Evolutionary conservation across 176 grass and related monocot genomes (phyloP).

Genomic region (Zea luxurians): DNA sequence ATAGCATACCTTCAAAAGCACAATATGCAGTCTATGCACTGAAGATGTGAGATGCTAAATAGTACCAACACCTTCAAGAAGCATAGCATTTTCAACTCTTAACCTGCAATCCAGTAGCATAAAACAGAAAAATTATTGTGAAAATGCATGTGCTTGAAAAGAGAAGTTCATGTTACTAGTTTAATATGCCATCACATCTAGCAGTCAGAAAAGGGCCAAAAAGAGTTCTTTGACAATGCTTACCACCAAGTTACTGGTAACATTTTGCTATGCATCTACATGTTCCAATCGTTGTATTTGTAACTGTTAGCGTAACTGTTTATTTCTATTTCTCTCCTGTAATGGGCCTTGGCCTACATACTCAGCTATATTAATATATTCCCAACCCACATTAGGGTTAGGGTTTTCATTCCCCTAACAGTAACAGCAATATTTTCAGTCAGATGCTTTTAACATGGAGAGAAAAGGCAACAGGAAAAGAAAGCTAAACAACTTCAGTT

Average conservation of each 20-base stretch:
- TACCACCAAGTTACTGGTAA: background rate
- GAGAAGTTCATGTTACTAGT: conserved; percentile 8
- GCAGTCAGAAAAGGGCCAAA: background rate
- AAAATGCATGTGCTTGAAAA: conserved; percentile 22
- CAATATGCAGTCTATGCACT: conserved; percentile 71
- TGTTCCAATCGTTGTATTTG: background rate
- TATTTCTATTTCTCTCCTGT: too few relatives aligned
- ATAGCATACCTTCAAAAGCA: conserved; percentile 69
- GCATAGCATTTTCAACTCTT: conserved; percentile 81
- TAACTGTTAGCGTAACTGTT: too few relatives aligned
- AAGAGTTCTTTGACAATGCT: background rate
- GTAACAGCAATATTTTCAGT: background rate
- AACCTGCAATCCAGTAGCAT: conserved; percentile 52
- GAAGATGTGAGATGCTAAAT: conserved; percentile 77
- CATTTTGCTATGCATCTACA: background rate
- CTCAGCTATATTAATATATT: too few relatives aligned
- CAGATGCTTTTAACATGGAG: background rate
- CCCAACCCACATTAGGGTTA: too few relatives aligned
- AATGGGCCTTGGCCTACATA: too few relatives aligned
- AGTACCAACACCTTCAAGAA: conserved; percentile 72
- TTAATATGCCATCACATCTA: conserved; percentile 6
- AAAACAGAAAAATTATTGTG: conserved; percentile 30
- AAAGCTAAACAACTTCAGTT: background rate
- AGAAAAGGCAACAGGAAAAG: background rate
- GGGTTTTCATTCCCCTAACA: too few relatives aligned